These are phyloP conservation scores for Wickerhamomyces bisporus DNA, from an alignment of 805 yeast genomes.

Conservation along the genomic window DNA sequence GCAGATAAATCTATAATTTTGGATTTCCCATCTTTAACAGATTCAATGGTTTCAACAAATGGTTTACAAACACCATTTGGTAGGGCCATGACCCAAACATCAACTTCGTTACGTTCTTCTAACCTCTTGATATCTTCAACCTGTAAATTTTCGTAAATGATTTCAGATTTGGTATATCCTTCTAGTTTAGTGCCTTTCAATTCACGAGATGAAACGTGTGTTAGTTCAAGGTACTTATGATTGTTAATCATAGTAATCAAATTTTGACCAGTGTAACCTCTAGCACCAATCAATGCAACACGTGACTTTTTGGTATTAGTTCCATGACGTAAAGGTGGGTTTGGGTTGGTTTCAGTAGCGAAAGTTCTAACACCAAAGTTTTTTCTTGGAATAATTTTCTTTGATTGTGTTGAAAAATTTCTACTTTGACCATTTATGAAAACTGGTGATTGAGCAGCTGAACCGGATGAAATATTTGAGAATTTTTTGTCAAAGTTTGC, in stretches of 20 bases:
- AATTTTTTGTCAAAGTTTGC: constrained; percentile 40
- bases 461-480: constrained; percentile 27
- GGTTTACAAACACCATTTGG: constrained; percentile 97
- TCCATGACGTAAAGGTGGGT: constrained; percentile 67
- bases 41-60: constrained; percentile 74
- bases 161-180: constrained; percentile 79
- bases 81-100: constrained; percentile 98
- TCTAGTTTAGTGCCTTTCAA: constrained; percentile 78
- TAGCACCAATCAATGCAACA: constrained; percentile 95
- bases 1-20: constrained; percentile 93
- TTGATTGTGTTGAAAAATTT: constrained; percentile 40
- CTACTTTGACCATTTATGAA: constrained; percentile 45
- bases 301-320: constrained; percentile 56
- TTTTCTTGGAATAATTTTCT: constrained; percentile 15
- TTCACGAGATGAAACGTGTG: constrained; percentile 96
- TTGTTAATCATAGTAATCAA: constrained; percentile 78
- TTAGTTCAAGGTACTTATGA: constrained; percentile 82
- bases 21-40: constrained; percentile 56
- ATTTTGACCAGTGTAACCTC: constrained; percentile 96
- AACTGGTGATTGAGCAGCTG: constrained; percentile 30
- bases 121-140: constrained; percentile 77
- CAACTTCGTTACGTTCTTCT: constrained; percentile 75
- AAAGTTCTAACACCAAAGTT: constrained; percentile 25
- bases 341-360: constrained; percentile 48
- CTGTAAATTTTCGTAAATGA: constrained; percentile 80